Base-by-base conservation (phyloP, 805 yeast genomes). In the Cyberlindnera xylosilytica region DNA sequence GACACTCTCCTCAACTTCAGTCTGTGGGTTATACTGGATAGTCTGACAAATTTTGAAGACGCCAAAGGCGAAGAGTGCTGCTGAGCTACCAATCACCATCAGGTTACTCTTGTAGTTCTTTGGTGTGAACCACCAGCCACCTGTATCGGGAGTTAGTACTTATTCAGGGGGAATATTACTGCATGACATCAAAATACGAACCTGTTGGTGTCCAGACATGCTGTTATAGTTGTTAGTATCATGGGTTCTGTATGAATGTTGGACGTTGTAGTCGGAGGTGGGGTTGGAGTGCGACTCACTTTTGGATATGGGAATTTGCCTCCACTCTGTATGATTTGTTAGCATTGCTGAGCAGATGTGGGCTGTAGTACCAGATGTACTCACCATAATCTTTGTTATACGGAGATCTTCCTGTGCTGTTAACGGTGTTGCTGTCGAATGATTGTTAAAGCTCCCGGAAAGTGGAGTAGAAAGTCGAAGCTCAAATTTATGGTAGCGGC, bases 151-250 rank as follows among this genome's bases (percentile, higher is more conserved):
- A n/a, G n/a, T n/a, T n/a, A n/a, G n/a, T n/a, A n/a, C n/a, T n/a
- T n/a, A n/a, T n/a, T n/a, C n/a, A n/a, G n/a, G n/a, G n/a, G n/a
- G n/a, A n/a, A n/a, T n/a, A n/a, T n/a, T n/a, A n/a, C n/a, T n/a
- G n/a, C n/a, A n/a, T n/a, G n/a, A n/a, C n/a, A n/a, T n/a, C n/a
- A 15, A 19, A 8, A 6, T 27, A 43, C 53, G 18, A 17, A 55
- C 59, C 60, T 12, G 58, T 53, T 50, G 60, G 58, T n/a, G 58
- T 38, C 60, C 60, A 55, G 23, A 53, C 42, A 32, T 53, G 58
- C 58, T 55, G 11, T 32, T 5, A 22, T 8, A 22, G 24, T 8
- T 22, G 24, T 22, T 22, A 22, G 24, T 22, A 22, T 8, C 10
- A 8, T 7, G 10, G 7, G 10, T 22, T 7, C 10, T 22, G 7